Percentiles rank a stretch among this genome's conserved stretches.
Conservation (phyloP, 805 yeast species). For the Candida taoyuanica region DNA sequence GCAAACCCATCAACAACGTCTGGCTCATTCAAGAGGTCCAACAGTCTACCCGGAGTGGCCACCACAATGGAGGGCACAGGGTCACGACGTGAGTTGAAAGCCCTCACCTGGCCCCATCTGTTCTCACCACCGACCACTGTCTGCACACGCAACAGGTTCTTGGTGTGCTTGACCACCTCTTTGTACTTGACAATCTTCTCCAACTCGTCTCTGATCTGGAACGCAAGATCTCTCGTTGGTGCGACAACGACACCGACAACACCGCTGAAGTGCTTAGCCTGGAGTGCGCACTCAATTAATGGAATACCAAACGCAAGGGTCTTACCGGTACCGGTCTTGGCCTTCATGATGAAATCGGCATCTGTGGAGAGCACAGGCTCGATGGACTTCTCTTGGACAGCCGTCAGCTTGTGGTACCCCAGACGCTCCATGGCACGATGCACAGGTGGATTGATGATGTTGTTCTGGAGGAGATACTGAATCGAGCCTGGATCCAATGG, state of each 20-base stretch:
- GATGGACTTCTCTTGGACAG: constrained; percentile 64
- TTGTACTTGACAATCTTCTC: constrained; percentile 37
- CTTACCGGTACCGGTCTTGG: constrained; percentile 95
- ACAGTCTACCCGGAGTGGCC: constrained; percentile 86
- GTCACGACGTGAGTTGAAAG: constrained; percentile 26
- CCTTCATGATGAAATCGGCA: constrained; percentile 77
- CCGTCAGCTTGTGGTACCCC: constrained; percentile 52
- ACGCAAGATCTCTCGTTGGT: constrained; percentile 90
- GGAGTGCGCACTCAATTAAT: constrained; percentile 52
- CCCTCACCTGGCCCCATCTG: constrained; percentile 33
- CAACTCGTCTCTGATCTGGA: constrained; percentile 69
- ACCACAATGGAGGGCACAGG: constrained; percentile 58
- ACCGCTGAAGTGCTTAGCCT: constrained; percentile 28
- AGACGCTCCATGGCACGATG: constrained; percentile 35
- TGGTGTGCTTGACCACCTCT: constrained; percentile 18
- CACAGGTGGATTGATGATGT: constrained; percentile 26
- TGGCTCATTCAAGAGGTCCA: constrained; percentile 51
- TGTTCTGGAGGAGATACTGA: constrained; percentile 26
- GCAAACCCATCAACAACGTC: constrained; percentile 42
- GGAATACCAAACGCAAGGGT: constrained; percentile 88
- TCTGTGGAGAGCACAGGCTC: constrained; percentile 48
- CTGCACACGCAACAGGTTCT: constrained; percentile 35
- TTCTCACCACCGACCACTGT: constrained; percentile 68
- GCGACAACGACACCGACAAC: constrained; percentile 68
- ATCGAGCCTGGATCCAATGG: constrained; percentile 13